Percentiles rank a stretch among this genome's conserved stretches.
These are phyloP conservation scores for Hypomyces perniciosus DNA, from an alignment of 2,329 filamentous ascomycete species.

Conservation along the genomic window DNA sequence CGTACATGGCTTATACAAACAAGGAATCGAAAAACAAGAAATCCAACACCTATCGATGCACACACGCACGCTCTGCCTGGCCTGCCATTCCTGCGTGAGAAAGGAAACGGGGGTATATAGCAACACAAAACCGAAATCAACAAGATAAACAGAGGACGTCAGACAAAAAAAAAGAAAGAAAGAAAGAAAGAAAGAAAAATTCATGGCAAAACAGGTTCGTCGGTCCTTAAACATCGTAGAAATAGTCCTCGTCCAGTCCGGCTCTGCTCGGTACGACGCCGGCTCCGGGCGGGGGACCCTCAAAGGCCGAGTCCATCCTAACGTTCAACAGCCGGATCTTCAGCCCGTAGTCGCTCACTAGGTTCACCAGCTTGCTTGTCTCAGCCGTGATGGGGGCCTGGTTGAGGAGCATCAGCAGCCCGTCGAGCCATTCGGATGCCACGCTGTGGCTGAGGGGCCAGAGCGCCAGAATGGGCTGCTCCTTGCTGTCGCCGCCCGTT, in stretches of 20 bases:
- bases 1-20: slow-evolving; percentile 3
- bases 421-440: slow-evolving; percentile 95
- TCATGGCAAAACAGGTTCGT: not conserved
- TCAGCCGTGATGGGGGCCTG: slow-evolving; percentile 96
- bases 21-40: slow-evolving; percentile 8
- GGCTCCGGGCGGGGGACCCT: slow-evolving; percentile 60
- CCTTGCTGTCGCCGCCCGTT: slow-evolving; percentile 38
- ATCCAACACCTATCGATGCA: slow-evolving; percentile 12
- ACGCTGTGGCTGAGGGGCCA: slow-evolving; percentile 73
- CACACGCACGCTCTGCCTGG: slow-evolving; percentile 9
- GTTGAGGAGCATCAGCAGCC: slow-evolving; percentile 87
- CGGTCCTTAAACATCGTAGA: slow-evolving; percentile 63
- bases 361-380: slow-evolving; percentile 79
- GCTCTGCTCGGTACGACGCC: slow-evolving; percentile 76
- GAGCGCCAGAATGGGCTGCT: slow-evolving; percentile 74
- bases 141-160: not conserved
- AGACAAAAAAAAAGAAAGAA: not conserved
- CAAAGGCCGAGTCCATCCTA: slow-evolving; percentile 70
- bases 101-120: slow-evolving; percentile 10
- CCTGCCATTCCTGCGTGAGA: slow-evolving; percentile 4
- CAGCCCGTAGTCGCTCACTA: slow-evolving; percentile 84
- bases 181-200: slow-evolving; percentile 1
- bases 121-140: not conserved
- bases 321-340: slow-evolving; percentile 92
- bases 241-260: slow-evolving; percentile 87